phyloP scores from a whole-genome alignment of 2,329 filamentous ascomycete genomes.

The Arthrobotrys musiformis region DNA sequence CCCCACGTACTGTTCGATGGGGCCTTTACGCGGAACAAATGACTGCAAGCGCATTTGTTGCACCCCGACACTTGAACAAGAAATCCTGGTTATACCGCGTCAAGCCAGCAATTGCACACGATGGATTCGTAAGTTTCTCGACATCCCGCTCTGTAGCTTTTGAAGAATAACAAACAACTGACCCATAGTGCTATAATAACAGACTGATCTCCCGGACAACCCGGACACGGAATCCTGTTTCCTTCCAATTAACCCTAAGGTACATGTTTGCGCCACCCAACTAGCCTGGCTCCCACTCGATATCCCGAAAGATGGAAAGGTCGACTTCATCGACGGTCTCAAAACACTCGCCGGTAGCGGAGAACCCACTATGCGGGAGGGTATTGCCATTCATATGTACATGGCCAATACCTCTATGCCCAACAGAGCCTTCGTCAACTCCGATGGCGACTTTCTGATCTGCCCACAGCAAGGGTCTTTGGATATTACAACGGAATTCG shows the following conservation, averaged over 20 bases:
- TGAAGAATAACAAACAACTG: conserved; percentile 14
- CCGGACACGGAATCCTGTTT: conserved; percentile 64
- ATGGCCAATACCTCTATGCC: conserved; percentile 66
- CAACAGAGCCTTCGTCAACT: conserved; percentile 66
- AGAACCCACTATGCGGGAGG: conserved; percentile 67
- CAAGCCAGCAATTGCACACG: conserved; percentile 64
- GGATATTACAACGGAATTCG: conserved; percentile 76
- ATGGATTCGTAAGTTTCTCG: conserved; percentile 60
- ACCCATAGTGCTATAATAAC: not conserved
- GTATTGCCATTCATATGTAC: conserved; percentile 67
- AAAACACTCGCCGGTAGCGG: conserved; percentile 67
- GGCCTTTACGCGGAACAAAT: conserved; percentile 66
- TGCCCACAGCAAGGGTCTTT: conserved; percentile 73
- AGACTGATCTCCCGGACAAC: conserved; percentile 60
- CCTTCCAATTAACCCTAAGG: conserved; percentile 65
- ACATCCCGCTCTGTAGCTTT: conserved; percentile 23
- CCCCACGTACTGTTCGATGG: conserved; percentile 64
- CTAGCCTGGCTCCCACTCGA: conserved; percentile 66
- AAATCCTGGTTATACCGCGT: conserved; percentile 65
- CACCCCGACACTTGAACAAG: conserved; percentile 63
- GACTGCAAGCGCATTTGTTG: conserved; percentile 65
- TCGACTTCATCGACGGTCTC: conserved; percentile 66
- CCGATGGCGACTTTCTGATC: conserved; percentile 75
- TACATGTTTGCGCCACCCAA: conserved; percentile 67
- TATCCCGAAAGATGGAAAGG: conserved; percentile 60